Percentiles rank a stretch among this genome's conserved stretches.
These are phyloP conservation scores for Trametes cinnabarina DNA, from an alignment of 768 basidiomycete genomes.

Conservation along the genomic window DNA sequence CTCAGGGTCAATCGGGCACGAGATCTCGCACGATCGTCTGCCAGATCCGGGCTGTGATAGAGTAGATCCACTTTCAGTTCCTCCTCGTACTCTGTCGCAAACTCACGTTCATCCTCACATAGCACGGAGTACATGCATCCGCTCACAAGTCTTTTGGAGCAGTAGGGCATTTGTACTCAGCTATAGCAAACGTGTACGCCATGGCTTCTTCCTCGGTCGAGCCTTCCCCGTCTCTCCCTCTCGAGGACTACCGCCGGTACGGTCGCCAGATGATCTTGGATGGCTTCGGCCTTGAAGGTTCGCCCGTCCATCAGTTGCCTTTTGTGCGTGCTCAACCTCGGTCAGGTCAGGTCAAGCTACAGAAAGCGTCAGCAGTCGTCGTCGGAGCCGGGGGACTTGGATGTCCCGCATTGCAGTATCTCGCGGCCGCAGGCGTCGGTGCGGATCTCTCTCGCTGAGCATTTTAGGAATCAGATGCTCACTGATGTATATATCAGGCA, in stretches of 20 bases:
- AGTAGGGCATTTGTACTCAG: not conserved
- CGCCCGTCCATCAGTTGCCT: conserved; percentile 6
- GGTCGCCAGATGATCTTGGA: conserved; percentile 96
- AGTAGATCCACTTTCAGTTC: not conserved
- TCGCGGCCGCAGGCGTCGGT: conserved; percentile 92
- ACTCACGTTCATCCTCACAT: too few species aligned
- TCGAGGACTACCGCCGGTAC: conserved; percentile 84
- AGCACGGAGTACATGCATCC: too few species aligned
- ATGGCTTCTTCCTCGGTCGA: not conserved
- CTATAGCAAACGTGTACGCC: too few species aligned
- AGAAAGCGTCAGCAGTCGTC: conserved; percentile 72
- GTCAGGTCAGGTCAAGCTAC: conserved; percentile 81
- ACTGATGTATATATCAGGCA: conserved; percentile 45
- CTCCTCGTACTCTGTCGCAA: too few species aligned
- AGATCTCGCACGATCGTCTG: not conserved
- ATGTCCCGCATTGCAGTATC: conserved; percentile 92
- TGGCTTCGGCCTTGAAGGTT: conserved; percentile 83
- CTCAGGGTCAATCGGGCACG: not conserved
- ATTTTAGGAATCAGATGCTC: not conserved
- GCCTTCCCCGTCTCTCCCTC: conserved; percentile 18
- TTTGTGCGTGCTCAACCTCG: not conserved
- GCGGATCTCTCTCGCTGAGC: conserved; percentile 26
- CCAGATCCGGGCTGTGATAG: not conserved
- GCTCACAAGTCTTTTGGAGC: too few species aligned
- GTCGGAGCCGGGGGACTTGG: conserved; percentile 96